Evolutionary conservation across 2,329 filamentous ascomycete genomes (phyloP).

Genomic region (Fusarium dimerum): DNA sequence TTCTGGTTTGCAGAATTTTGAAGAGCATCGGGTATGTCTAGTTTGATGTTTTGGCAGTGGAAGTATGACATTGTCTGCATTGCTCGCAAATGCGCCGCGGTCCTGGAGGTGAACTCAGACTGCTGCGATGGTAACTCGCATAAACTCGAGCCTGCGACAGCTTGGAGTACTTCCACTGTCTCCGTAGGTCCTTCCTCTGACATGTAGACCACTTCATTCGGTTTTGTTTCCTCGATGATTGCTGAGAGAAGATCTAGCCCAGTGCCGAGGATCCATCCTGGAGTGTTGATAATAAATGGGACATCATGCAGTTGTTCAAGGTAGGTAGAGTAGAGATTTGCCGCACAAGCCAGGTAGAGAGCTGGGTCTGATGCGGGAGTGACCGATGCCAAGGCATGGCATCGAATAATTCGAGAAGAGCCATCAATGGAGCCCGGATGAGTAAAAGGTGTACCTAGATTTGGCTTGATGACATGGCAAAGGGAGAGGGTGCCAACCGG

Average conservation of each 20-base stretch:
- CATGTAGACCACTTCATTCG: constrained; percentile 68
- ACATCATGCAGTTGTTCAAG: constrained; percentile 43
- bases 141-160: constrained; percentile 46
- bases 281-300: constrained; percentile 72
- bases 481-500: constrained; percentile 71
- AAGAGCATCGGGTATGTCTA: constrained; percentile 6
- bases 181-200: constrained; percentile 62
- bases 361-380: constrained; percentile 67
- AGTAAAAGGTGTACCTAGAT: constrained; percentile 68
- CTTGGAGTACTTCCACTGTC: constrained; percentile 54
- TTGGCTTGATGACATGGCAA: constrained; percentile 58
- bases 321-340: constrained; percentile 64
- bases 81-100: constrained; percentile 64
- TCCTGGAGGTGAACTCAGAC: constrained; percentile 57
- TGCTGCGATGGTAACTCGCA: constrained; percentile 60
- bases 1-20: constrained; percentile 18
- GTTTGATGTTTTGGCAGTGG: constrained; percentile 45
- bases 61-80: constrained; percentile 86
- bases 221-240: constrained; percentile 54
- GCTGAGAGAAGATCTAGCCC: constrained; percentile 65
- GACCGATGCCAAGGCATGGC: constrained; percentile 66
- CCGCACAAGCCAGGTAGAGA: constrained; percentile 64
- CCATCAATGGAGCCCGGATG: constrained; percentile 48
- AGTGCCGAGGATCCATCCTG: constrained; percentile 72
- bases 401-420: constrained; percentile 48